Percentiles rank a stretch among this genome's conserved stretches.
These are phyloP conservation scores for Phytophthora pinifolia DNA, from an alignment of 352 stramenopile species.

Conservation along the genomic window DNA sequence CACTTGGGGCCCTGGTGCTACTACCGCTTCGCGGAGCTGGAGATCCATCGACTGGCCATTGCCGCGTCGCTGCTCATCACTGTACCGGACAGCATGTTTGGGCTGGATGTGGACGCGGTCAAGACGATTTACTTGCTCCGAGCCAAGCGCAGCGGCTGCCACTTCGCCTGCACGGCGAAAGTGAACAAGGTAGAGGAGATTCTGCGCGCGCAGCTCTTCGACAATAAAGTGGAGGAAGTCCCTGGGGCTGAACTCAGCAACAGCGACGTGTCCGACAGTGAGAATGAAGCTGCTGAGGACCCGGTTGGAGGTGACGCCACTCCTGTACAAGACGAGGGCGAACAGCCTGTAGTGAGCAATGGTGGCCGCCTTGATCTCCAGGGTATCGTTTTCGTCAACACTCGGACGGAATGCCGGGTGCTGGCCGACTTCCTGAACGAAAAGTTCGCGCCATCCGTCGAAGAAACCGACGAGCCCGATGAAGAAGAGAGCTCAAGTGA, in stretches of 20 bases:
- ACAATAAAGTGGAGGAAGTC: conserved; percentile 22
- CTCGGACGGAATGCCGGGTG: conserved; percentile 76
- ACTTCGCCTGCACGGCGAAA: conserved; percentile 55
- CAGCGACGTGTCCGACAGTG: conserved; percentile 29
- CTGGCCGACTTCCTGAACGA: conserved; percentile 80
- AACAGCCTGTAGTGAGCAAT: conserved; percentile 3
- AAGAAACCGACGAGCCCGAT: conserved; percentile 9
- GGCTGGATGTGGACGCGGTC: conserved; percentile 54
- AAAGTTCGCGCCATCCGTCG: conserved; percentile 32
- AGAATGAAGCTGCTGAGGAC: conserved; percentile 26
- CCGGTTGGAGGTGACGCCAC: not conserved
- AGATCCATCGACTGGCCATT: conserved; percentile 64
- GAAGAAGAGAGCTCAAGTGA: conserved; percentile 21
- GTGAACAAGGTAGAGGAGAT: conserved; percentile 62
- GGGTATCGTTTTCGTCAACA: conserved; percentile 86
- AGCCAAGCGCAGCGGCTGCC: conserved; percentile 40
- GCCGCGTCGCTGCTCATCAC: conserved; percentile 51
- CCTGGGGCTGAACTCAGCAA: conserved; percentile 22
- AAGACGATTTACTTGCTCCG: conserved; percentile 47
- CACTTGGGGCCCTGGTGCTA: conserved; percentile 75
- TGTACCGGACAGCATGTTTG: conserved; percentile 57
- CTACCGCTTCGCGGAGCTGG: conserved; percentile 71
- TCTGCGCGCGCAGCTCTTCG: conserved; percentile 39
- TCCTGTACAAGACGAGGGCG: not conserved
- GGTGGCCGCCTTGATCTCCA: conserved; percentile 34